These are phyloP conservation scores for Chrysanthemum lavandulifolium DNA, from an alignment of 129 eudicot species.

Conservation along the genomic window DNA sequence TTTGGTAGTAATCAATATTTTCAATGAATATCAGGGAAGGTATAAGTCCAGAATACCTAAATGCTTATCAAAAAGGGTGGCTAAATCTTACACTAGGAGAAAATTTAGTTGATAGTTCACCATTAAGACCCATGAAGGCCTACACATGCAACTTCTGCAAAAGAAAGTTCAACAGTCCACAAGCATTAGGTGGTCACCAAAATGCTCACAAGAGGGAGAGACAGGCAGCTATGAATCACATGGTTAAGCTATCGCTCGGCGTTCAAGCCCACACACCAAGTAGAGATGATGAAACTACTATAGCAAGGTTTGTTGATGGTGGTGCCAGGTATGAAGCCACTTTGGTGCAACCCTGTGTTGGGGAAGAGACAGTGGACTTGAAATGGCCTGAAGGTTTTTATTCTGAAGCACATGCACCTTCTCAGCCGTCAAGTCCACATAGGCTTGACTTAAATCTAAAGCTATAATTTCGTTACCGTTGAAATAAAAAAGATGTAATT, in stretches of 20 bases:
- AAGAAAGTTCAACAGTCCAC: conserved; percentile 75
- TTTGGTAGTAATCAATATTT: background rate
- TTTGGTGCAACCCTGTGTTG: background rate
- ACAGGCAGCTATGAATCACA: conserved; percentile 39
- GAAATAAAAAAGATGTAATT: no score
- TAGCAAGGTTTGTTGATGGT: conserved; percentile 1
- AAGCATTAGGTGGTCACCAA: conserved; percentile 86
- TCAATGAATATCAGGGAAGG: conserved; percentile 16
- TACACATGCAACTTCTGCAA: conserved; percentile 63
- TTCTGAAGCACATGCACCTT: conserved; percentile 31
- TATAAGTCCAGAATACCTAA: conserved; percentile 10
- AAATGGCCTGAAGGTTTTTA: conserved; percentile 65
- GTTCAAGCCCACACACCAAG: conserved; percentile 6
- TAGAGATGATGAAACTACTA: background rate
- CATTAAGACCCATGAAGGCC: conserved; percentile 49
- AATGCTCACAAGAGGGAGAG: conserved; percentile 86
- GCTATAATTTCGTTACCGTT: conserved; percentile 21
- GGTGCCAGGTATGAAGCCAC: background rate
- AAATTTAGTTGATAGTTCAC: conserved; percentile 35
- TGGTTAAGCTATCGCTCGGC: background rate
- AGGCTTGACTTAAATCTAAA: conserved; percentile 50
- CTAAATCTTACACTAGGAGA: conserved; percentile 59
- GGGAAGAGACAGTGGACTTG: conserved; percentile 22
- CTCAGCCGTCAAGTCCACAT: conserved; percentile 26
- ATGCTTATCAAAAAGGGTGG: conserved; percentile 46